Evolutionary conservation across 2,329 filamentous ascomycete genomes (phyloP).

Genomic region (Colletotrichum sp.): DNA sequence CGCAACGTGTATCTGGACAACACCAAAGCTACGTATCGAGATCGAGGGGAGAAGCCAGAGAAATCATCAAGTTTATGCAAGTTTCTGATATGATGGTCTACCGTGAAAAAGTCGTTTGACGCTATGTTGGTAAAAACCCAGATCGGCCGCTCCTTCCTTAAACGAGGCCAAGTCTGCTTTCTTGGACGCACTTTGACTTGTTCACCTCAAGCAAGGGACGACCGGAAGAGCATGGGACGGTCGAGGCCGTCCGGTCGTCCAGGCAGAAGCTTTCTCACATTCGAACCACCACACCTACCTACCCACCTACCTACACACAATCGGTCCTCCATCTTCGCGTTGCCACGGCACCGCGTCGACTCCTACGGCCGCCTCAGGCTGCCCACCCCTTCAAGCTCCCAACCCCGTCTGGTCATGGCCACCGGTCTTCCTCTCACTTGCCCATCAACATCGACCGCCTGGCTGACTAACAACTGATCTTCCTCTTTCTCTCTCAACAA

Average conservation of each 20-base stretch:
- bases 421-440: background rate
- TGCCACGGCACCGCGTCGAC: background rate
- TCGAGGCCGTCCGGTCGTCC: rapidly evolving
- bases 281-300: background rate
- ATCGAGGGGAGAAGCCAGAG: background rate
- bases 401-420: background rate
- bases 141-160: background rate
- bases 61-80: background rate
- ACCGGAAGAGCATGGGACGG: rapidly evolving
- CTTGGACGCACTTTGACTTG: background rate
- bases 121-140: background rate
- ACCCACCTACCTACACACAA: background rate
- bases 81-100: background rate
- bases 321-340: background rate
- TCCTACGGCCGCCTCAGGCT: background rate
- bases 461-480: background rate
- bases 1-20: background rate
- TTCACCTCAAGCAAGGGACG: background rate
- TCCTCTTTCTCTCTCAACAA: background rate
- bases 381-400: background rate
- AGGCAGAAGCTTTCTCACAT: background rate
- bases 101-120: background rate
- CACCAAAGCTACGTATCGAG: background rate
- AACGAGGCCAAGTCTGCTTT: background rate
- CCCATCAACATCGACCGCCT: background rate